A percentile compares a stretch with the other conserved stretches of the same genome.
phyloP scores from a whole-genome alignment of 1,139 yeast species.

The Zygosaccharomyces pseudobailii region DNA sequence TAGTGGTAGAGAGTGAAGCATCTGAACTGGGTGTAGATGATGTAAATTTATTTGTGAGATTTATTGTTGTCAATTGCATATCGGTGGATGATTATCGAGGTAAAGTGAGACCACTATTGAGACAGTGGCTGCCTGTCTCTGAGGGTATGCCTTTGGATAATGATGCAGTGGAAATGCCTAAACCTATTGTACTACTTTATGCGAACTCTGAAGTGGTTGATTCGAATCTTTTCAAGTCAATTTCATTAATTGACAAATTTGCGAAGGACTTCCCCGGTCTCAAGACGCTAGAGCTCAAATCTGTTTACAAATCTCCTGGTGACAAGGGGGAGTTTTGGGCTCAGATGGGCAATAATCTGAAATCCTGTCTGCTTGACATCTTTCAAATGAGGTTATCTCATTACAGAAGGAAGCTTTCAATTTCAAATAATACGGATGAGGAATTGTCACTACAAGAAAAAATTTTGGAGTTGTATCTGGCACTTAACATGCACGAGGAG shows the following conservation, averaged over 20 bases:
- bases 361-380: slow-evolving; percentile 20
- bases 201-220: slow-evolving; percentile 31
- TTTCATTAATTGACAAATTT: slow-evolving; percentile 30
- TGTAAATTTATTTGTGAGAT: slow-evolving; percentile 51
- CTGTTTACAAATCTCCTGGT: slow-evolving; percentile 31
- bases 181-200: slow-evolving; percentile 28
- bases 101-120: slow-evolving; percentile 73
- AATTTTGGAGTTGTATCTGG: slow-evolving; percentile 22
- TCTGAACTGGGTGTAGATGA: slow-evolving; percentile 5
- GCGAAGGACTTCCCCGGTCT: slow-evolving; percentile 31
- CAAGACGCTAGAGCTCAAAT: slow-evolving; percentile 27
- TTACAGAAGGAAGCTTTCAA: slow-evolving; percentile 11
- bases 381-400: slow-evolving; percentile 24
- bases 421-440: slow-evolving; percentile 6
- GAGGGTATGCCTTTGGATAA: slow-evolving; percentile 43
- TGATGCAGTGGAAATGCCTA: slow-evolving; percentile 11
- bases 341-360: slow-evolving; percentile 22
- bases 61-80: slow-evolving; percentile 66
- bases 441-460: slow-evolving; percentile 23
- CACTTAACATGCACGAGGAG: slow-evolving; percentile 26
- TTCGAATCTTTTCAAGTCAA: slow-evolving; percentile 30
- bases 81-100: slow-evolving; percentile 69
- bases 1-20: slow-evolving; percentile 50
- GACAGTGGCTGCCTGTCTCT: slow-evolving; percentile 70
- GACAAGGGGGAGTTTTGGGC: slow-evolving; percentile 32